Base-by-base conservation (phyloP, 768 basidiomycete genomes). In the Clavulina sp. region DNA sequence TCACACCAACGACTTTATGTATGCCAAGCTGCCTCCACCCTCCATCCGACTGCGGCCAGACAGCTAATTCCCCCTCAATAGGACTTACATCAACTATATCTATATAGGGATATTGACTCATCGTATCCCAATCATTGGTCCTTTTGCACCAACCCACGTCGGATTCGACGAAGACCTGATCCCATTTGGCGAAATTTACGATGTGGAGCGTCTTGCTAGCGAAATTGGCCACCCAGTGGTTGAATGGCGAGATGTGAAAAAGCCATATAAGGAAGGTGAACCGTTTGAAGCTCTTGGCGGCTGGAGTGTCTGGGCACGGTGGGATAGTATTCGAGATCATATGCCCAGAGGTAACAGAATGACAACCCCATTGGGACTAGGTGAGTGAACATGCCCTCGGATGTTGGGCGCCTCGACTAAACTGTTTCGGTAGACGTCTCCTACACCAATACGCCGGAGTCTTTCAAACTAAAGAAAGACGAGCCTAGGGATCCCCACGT, bases 221-320 rank as follows among this genome's bases (percentile, higher is more conserved):
- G 59, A 60, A 9, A 59, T 79, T 23, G 65, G 68, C 19, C 64
- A 58, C 36, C 73, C 77, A 0, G 59, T 81, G 9, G 59, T 80
- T 3, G 78, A 81, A 62, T 81, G 78, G 78, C 67, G 71, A 41
- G 71, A 80, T 54, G 70, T 81, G 43, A 81, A 81, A 60, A 64
- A 73, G 52, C 59, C 60, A 13, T 56, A 57, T 38, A 41, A 29
- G 13, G 34, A 53, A 6, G 41, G 52, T 19, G 49, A 29, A 24
- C 47, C 52, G 34, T 60, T 23, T 34, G 70, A 71, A 9, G 66
- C 60, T 21, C 24, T 62, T 18, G 68, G 54, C 29, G 71, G 70
- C 54, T 71, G 70, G 70, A 67, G 64, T 56, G 55, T 66, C 4
- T 71, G 70, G 70, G 64, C 66, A 34, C 60, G 41, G 19, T 51